phyloP scores from a whole-genome alignment of 2,329 filamentous ascomycete species.

The Fusarium sulawesiense region DNA sequence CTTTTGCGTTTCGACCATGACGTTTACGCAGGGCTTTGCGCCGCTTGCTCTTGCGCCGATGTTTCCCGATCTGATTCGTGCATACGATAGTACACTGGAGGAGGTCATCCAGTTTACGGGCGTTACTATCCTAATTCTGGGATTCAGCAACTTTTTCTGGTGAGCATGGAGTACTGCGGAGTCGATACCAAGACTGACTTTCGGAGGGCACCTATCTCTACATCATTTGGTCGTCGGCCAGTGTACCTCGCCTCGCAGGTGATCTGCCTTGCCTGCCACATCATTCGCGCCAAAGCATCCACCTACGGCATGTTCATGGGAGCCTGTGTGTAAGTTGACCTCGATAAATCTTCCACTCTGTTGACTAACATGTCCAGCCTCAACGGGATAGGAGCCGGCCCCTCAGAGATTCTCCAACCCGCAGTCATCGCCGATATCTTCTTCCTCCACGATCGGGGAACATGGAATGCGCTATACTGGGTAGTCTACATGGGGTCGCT shows the following conservation, averaged over 20 bases:
- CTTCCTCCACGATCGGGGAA: slow-evolving; percentile 34
- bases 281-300: slow-evolving; percentile 1
- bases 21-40: slow-evolving; percentile 4
- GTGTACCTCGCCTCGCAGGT: slow-evolving; percentile 8
- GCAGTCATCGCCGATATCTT: slow-evolving; percentile 35
- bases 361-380: neutral
- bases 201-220: neutral
- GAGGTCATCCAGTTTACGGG: slow-evolving; percentile 9
- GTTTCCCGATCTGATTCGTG: slow-evolving; percentile 6
- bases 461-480: slow-evolving; percentile 36
- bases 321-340: neutral
- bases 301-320: slow-evolving; percentile 11
- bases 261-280: slow-evolving; percentile 1
- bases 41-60: slow-evolving; percentile 9
- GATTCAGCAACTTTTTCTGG: slow-evolving; percentile 9
- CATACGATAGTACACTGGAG: neutral
- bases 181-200: neutral
- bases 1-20: slow-evolving; percentile 7
- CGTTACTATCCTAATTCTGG: neutral
- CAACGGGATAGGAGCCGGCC: slow-evolving; percentile 25
- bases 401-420: slow-evolving; percentile 27
- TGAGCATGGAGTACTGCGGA: fast-evolving
- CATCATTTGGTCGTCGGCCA: neutral
- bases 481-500: slow-evolving; percentile 25
- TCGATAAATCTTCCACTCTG: fast-evolving